A percentile compares a stretch with the other conserved stretches of the same genome.
These are phyloP conservation scores for Phytophthora syringae DNA, from an alignment of 352 stramenopile species.

Conservation along the genomic window DNA sequence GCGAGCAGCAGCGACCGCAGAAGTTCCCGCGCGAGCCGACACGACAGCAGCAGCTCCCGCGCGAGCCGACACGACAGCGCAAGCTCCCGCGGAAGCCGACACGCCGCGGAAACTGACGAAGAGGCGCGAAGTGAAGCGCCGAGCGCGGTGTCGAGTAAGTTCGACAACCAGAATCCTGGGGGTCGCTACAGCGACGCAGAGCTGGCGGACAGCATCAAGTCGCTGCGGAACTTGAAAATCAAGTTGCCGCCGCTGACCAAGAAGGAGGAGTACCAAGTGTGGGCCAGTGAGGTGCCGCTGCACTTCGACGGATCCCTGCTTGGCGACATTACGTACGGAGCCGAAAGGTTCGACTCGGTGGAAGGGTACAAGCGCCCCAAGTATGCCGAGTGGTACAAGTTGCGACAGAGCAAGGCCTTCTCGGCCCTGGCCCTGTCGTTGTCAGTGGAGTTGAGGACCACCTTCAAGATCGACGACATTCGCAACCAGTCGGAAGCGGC, in stretches of 20 bases:
- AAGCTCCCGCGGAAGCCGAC: too few relatives aligned
- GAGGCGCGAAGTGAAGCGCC: neutral
- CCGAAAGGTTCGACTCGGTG: neutral
- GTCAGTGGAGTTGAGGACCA: neutral
- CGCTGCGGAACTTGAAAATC: neutral
- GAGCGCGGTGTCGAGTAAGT: too few relatives aligned
- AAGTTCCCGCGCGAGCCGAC: too few relatives aligned
- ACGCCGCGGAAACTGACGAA: too few relatives aligned
- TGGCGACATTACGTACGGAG: neutral
- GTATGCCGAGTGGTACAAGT: neutral
- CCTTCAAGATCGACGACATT: neutral
- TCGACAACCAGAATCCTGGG: conserved; percentile 3
- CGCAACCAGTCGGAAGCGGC: neutral
- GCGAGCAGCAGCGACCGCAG: too few relatives aligned
- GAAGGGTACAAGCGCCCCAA: neutral
- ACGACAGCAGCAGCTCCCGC: too few relatives aligned
- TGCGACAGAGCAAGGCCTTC: neutral
- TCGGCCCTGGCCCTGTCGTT: neutral
- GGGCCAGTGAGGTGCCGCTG: neutral
- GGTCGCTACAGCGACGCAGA: too few relatives aligned
- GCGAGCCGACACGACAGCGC: too few relatives aligned
- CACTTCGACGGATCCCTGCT: neutral
- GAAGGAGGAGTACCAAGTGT: neutral
- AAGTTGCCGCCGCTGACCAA: neutral
- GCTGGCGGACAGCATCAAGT: neutral